Evolutionary conservation across 768 basidiomycete genomes (phyloP).

Genomic region (Leccinum pellstonianum): DNA sequence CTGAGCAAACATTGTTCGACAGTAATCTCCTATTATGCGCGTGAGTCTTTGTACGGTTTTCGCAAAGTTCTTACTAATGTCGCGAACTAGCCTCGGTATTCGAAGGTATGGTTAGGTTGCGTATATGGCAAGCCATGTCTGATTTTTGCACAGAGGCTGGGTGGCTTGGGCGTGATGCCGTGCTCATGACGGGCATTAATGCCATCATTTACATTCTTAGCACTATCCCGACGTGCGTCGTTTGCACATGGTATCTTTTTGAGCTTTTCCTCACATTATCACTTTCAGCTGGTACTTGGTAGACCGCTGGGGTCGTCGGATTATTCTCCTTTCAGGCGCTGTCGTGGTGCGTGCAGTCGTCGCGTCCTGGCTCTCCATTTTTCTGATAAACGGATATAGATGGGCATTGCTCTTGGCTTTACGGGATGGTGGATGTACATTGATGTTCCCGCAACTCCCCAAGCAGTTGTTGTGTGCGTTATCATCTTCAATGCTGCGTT

Average conservation of each 20-base stretch:
- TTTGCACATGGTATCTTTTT: not conserved
- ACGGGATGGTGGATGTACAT: slow-evolving; percentile 95
- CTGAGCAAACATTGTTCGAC: slow-evolving; percentile 3
- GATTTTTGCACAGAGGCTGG: slow-evolving; percentile 68
- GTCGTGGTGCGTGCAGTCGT: slow-evolving; percentile 53
- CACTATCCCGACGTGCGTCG: slow-evolving; percentile 78
- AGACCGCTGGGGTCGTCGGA: slow-evolving; percentile 85
- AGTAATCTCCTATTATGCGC: slow-evolving; percentile 95
- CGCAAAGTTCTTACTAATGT: slow-evolving; percentile 10
- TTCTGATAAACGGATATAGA: slow-evolving; percentile 42
- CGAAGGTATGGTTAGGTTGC: slow-evolving; percentile 56
- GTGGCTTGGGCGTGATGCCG: slow-evolving; percentile 90
- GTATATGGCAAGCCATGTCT: not conserved
- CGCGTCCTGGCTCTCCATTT: not conserved
- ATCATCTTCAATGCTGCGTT: slow-evolving; percentile 93
- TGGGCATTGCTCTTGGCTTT: slow-evolving; percentile 75
- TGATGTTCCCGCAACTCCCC: slow-evolving; percentile 80
- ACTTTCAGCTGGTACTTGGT: slow-evolving; percentile 83
- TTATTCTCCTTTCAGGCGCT: slow-evolving; percentile 85
- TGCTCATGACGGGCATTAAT: slow-evolving; percentile 96
- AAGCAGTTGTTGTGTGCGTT: slow-evolving; percentile 85
- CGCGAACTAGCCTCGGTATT: slow-evolving; percentile 72
- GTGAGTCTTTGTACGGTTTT: slow-evolving; percentile 45
- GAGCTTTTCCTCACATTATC: slow-evolving; percentile 5
- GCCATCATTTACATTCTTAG: slow-evolving; percentile 76